Percentiles rank a stretch among this genome's conserved stretches.
These are phyloP conservation scores for Oleoguttula mirabilis DNA, from an alignment of 495 filamentous ascomycete species.

Conservation along the genomic window DNA sequence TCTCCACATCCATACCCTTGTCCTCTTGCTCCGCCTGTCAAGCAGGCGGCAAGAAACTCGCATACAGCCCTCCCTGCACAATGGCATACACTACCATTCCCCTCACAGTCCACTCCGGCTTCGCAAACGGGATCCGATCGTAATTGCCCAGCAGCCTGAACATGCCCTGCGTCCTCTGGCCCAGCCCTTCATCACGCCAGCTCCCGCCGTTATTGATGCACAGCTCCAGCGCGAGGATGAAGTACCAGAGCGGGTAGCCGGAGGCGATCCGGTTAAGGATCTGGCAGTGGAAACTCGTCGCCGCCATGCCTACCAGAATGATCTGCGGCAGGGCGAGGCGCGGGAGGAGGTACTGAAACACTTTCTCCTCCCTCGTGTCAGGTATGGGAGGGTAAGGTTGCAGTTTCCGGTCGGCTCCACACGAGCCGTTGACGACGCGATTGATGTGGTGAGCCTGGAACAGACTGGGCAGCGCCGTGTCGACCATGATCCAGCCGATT, in stretches of 20 bases:
- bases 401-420: background rate
- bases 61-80: slow-evolving; percentile 70
- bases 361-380: background rate
- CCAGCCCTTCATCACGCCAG: background rate
- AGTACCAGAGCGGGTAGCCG: slow-evolving; percentile 82
- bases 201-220: background rate
- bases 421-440: background rate
- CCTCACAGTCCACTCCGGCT: slow-evolving; percentile 33
- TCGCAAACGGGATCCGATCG: slow-evolving; percentile 5
- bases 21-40: no score
- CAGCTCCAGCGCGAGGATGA: slow-evolving; percentile 46
- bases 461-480: slow-evolving; percentile 33
- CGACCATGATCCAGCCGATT: slow-evolving; percentile 55
- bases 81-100: slow-evolving; percentile 71
- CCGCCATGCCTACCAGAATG: slow-evolving; percentile 54
- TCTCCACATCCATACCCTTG: no score
- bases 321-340: slow-evolving; percentile 62
- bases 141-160: slow-evolving; percentile 6
- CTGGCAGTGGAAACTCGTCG: slow-evolving; percentile 80
- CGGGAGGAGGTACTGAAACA: slow-evolving; percentile 18
- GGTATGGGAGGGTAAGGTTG: slow-evolving; percentile 11
- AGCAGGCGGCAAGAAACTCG: slow-evolving; percentile 96
- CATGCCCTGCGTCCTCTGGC: background rate
- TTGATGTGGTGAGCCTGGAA: slow-evolving; percentile 9
- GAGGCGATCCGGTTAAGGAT: slow-evolving; percentile 84